Conservation (phyloP, 148 eudicot species). For the Beta vulgaris region DNA sequence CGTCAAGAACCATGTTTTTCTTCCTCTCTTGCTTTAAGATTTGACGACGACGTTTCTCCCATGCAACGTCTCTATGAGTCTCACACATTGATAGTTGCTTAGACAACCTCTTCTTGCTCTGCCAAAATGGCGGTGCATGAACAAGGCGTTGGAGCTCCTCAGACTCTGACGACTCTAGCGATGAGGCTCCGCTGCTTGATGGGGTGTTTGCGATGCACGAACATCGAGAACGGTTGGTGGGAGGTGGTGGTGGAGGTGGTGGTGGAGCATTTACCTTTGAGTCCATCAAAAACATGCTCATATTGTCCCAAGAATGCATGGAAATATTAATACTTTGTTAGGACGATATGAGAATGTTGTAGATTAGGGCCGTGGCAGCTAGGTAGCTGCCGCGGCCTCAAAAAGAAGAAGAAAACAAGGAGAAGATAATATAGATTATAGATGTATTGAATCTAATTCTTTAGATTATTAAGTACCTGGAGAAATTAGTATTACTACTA, state of each 20-base stretch:
- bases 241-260: conserved; percentile 12
- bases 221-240: not conserved
- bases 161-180: conserved; percentile 23
- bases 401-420: not conserved
- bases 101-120: conserved; percentile 42
- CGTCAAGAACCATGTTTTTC: conserved; percentile 23
- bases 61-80: conserved; percentile 54
- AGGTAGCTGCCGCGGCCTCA: conserved; percentile 30
- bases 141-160: conserved; percentile 57
- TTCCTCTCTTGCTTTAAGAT: conserved; percentile 38
- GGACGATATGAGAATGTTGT: not conserved
- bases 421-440: no score
- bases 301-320: conserved; percentile 3
- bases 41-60: conserved; percentile 78
- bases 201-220: not conserved
- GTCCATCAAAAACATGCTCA: not conserved
- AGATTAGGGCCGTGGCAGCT: conserved; percentile 29
- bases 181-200: not conserved
- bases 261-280: not conserved
- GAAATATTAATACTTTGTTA: not conserved
- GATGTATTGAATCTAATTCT: not conserved
- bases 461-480: not conserved
- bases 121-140: conserved; percentile 59
- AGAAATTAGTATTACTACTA: conserved; percentile 11
- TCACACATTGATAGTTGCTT: conserved; percentile 73